Base-by-base conservation (phyloP, 2,329 filamentous ascomycete genomes). In the Bipolaris gigantea region DNA sequence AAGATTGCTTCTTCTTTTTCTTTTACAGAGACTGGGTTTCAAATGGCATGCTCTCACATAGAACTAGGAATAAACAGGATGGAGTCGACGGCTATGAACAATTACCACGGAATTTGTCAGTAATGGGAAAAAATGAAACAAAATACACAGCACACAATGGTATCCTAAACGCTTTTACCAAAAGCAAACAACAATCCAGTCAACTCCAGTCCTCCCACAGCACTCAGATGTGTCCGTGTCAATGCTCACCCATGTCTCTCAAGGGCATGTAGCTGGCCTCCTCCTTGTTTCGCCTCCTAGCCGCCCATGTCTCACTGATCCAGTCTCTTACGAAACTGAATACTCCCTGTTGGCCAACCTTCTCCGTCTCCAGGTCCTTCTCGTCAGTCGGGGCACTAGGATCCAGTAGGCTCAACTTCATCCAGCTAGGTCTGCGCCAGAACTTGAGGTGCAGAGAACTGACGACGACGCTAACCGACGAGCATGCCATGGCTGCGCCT, bases 401-500 rank as follows among this genome's bases (percentile, higher is more conserved):
- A 53, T 88, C 85, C 30, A 88, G 77, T 13, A 80, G 79, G 6
- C 83, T 83, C 61, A 89, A 85, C 41, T 90, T 85, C 89, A 97
- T 93, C 92, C 92, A 97, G 27, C 77, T 76, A 0, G 94, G 94
- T 15, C 92, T 81, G 59, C 80, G 84, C 92, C 93, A 97, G 72
- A 90, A 87, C 72, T 91, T 95, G 57, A 99, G 80, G 35, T 96
- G 81, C 51, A 99, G 77, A 63, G 87, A 91, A 73, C 88, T 92
- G 5, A 87, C 80, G 0, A 97, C 93, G 4, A 99, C 94, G 55
- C 89, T 94, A 42, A 99, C 91, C 62, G 89, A 93, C 53, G 89
- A 94, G 61, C 83, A 85, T 1, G 92, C 93, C 92, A 99, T 97
- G 45, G 94, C 94, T 3, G 90, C 91, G 18, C 92, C 92, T 1